Evolutionary conservation across 2,329 filamentous ascomycete species (phyloP).

Genomic region (Bipolaris bicolor): DNA sequence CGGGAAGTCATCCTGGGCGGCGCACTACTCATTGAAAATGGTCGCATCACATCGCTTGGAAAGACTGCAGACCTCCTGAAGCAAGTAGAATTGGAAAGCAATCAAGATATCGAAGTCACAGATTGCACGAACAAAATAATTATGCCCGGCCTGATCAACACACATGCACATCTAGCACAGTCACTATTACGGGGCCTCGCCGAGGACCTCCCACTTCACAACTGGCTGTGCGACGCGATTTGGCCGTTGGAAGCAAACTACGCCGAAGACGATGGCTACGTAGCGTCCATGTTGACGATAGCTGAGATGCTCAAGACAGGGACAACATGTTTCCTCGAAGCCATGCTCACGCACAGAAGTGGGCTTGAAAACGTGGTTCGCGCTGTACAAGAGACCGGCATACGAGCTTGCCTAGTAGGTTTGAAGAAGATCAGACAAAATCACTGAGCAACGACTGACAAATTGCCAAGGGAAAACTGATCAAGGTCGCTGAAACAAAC

Average conservation of each 20-base stretch:
- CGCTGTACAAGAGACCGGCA: conserved; percentile 44
- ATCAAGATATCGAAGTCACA: conserved; percentile 18
- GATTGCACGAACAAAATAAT: conserved; percentile 43
- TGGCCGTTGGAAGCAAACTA: conserved; percentile 49
- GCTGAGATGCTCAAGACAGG: conserved; percentile 49
- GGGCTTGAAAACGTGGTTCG: conserved; percentile 33
- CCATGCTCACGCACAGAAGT: conserved; percentile 46
- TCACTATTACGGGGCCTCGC: conserved; percentile 44
- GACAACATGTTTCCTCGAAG: conserved; percentile 49
- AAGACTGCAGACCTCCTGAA: conserved; percentile 45
- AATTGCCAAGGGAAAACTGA: conserved; percentile 44
- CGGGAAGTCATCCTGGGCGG: conserved; percentile 57
- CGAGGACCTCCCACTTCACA: conserved; percentile 31
- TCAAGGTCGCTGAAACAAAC: conserved; percentile 48
- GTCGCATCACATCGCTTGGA: conserved; percentile 54
- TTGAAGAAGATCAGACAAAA: too few species aligned
- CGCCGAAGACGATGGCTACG: conserved; percentile 42
- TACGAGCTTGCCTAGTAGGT: conserved; percentile 37
- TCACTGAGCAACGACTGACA: neutral
- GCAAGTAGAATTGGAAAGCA: neutral
- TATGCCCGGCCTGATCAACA: conserved; percentile 47
- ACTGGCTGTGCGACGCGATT: conserved; percentile 43
- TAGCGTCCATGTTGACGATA: conserved; percentile 43
- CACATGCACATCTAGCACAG: conserved; percentile 47
- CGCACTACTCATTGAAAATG: conserved; percentile 51